A percentile compares a stretch with the other conserved stretches of the same genome.
Evolutionary conservation across 768 basidiomycete species (phyloP).

Genomic region (Pisolithus marmoratus): DNA sequence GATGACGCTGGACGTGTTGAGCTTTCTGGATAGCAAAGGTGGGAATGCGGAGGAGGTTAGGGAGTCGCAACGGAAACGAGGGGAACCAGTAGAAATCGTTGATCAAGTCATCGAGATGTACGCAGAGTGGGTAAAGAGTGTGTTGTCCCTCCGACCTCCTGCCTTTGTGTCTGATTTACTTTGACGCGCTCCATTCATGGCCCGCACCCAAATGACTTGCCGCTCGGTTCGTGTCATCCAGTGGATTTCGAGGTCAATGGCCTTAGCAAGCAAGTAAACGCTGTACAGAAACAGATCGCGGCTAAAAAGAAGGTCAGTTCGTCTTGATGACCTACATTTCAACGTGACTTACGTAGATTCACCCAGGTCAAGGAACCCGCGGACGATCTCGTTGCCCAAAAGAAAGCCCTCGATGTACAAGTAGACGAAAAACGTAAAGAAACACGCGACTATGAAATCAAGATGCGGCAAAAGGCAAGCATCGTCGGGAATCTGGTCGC

Average conservation of each 20-base stretch:
- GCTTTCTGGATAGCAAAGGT: conserved; percentile 82
- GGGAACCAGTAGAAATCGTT: conserved; percentile 84
- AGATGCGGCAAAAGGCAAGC: conserved; percentile 76
- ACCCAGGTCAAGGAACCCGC: conserved; percentile 85
- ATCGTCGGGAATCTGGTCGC: conserved; percentile 92
- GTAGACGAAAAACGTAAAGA: conserved; percentile 73
- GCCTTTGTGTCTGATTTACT: too few relatives aligned
- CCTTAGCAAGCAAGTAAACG: conserved; percentile 78
- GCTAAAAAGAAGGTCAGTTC: conserved; percentile 82
- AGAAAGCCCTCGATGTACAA: conserved; percentile 79
- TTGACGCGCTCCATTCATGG: too few relatives aligned
- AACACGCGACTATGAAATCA: conserved; percentile 66
- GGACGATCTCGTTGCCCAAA: conserved; percentile 78
- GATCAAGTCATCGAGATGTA: conserved; percentile 94
- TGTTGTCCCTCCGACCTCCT: conserved; percentile 28
- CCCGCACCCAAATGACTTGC: not conserved
- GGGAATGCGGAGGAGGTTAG: conserved; percentile 88
- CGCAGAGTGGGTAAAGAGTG: conserved; percentile 90
- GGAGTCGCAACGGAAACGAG: conserved; percentile 89
- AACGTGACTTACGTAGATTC: not conserved
- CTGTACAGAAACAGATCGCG: conserved; percentile 90
- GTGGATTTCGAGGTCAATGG: conserved; percentile 84
- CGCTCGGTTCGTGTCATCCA: conserved; percentile 26
- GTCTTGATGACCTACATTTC: not conserved
- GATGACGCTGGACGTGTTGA: conserved; percentile 81